Base-by-base conservation (phyloP, 805 yeast genomes). In the Ogataea methanolica region DNA sequence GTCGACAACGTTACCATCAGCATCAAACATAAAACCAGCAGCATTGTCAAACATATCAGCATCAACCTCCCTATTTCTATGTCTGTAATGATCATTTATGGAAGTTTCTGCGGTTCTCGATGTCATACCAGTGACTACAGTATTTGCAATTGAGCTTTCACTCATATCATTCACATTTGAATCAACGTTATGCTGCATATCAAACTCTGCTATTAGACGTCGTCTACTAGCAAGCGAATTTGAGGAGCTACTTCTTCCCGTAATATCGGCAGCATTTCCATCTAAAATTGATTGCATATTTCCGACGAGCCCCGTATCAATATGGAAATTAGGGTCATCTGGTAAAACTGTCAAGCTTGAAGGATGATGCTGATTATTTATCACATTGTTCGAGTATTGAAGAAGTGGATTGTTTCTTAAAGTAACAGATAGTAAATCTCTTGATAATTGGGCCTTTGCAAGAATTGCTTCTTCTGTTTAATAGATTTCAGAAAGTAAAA, bases 311-410 rank as follows among this genome's bases (percentile, higher is more conserved):
- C 62, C 69, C 17, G 53, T 51, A 11, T 63, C 61, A 29, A 71
- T 63, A 47, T 61, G 59, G 53, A 73, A 73, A 41, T 54, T 41
- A 0, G 71, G 73, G 45, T 72, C 76, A 52, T 74, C 77, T 17
- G 45, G 47, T 12, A 61, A 43, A 6, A 54, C 22, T 16, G 48
- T 46, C 9, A 41, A n/a, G 5, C 42, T 34, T 14, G 8, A n/a
- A 33, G 22, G 4, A 14, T 15, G 19, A 17, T 33, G 29, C 37
- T 4, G 9, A 1, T 14, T 14, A 15, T 8, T 21, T 11, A 9
- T 29, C 11, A 8, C 8, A 21, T 37, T 37, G n/a, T 21, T 19
- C 21, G 26, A 21, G 22, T 40, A 26, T 31, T 15, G 44, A 36
- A 19, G 38, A 22, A 33, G 29, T 19, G n/a, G 19, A n/a, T 16